Conservation (phyloP, 352 stramenopile species). For the Globisporangium paroecandrum region DNA sequence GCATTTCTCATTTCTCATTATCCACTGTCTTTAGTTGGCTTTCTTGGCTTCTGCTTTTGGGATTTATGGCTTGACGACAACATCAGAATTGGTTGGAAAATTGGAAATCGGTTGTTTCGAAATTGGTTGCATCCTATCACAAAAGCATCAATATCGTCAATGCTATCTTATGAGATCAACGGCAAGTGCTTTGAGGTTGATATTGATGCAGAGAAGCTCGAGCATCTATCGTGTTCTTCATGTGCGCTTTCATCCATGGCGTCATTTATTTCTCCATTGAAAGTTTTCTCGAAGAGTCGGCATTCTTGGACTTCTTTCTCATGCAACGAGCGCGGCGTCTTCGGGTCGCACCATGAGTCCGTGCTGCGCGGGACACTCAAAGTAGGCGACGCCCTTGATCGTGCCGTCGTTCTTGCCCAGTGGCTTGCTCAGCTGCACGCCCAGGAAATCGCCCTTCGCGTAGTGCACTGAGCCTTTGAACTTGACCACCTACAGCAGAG, state of each 20-base stretch:
- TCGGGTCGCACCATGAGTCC: conserved; percentile 71
- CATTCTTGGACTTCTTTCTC: background rate
- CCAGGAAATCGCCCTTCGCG: conserved; percentile 64
- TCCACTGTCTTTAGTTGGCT: background rate
- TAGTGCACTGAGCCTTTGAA: conserved; percentile 71
- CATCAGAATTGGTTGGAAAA: background rate
- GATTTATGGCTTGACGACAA: background rate
- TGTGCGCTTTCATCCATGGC: too few relatives aligned
- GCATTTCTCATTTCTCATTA: conserved; percentile 2
- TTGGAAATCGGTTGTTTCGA: background rate
- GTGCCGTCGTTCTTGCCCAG: conserved; percentile 74
- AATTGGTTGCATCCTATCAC: background rate
- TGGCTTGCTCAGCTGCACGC: conserved; percentile 50
- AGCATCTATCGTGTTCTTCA: too few relatives aligned
- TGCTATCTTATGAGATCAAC: background rate
- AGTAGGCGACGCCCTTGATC: conserved; percentile 67
- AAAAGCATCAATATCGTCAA: background rate
- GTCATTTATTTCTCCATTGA: background rate
- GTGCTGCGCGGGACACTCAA: conserved; percentile 45
- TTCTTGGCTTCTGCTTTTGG: background rate
- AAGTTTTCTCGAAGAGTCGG: background rate
- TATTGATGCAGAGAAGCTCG: background rate
- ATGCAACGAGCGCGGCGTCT: conserved; percentile 25
- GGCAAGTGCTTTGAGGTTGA: background rate
- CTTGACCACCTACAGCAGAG: conserved; percentile 39